Base-by-base conservation (phyloP, 2,329 filamentous ascomycete species). In the Biscogniauxia marginata region DNA sequence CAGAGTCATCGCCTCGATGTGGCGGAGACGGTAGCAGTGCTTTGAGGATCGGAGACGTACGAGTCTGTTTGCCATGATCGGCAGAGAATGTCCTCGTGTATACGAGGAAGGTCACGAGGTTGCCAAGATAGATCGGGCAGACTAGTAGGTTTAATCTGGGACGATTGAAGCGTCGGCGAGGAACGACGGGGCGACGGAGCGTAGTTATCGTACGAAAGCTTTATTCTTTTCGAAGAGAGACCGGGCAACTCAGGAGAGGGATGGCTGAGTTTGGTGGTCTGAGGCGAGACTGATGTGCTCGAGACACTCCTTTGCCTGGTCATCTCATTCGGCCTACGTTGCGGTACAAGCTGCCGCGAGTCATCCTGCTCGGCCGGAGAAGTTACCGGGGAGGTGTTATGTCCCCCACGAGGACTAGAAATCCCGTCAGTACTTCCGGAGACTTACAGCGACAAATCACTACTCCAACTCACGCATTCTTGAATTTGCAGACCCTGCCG, bases 401-500 rank as follows among this genome's bases (percentile, higher is more conserved):
- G 81, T 8, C 82, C 82, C 46, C 83, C 83, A 63, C 83, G 77
- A 18, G 83, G 83, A 54, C 82, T 85, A 59, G 11, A 57, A 49
- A 54, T 62, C 62, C 54, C 44, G 49, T 67, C 52, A 66, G 63
- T 34, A 50, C 13, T n/a, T 16, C 30, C 3, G n/a, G 53, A 30
- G 51, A 11, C 18, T 25, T 18, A 53, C 7, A 30, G 23, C n/a
- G 21, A 24, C 3, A 56, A 25, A 25, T 7, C 6, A 34, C 44
- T 11, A 19, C 21, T 39, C 24, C 16, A 16, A 87, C 88, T 84
- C 77, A 93, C 89, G 90, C 90, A 74, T 89, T 90, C 74, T 91
- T 90, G 69, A 91, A 92, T 73, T 88, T 88, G 82, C 93, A 96
- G 18, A 88, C 80, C 49, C 91, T 84, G 54, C 92, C 91, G 69